Conservation (phyloP, 495 filamentous ascomycete species). For the Chaetomium cochliodes region DNA sequence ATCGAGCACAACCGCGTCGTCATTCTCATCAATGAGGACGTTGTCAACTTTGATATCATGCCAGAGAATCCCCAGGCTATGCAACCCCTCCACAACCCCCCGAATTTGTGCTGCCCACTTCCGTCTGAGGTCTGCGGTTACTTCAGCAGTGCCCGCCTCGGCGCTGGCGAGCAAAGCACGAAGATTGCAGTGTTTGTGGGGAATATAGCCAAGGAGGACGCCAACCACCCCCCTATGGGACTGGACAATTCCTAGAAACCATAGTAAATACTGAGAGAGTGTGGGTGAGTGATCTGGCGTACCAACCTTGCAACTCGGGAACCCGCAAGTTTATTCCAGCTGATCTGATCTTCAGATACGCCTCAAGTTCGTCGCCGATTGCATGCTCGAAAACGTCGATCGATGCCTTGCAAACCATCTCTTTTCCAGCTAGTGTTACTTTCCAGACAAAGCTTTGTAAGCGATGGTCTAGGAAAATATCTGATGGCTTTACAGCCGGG, state of each 20-base stretch:
- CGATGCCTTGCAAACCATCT: slow-evolving; percentile 3
- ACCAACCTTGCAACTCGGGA: background rate
- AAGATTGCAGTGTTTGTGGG: slow-evolving; percentile 7
- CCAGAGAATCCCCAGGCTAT: slow-evolving; percentile 13
- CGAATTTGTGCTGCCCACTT: too few species aligned
- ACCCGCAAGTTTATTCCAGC: background rate
- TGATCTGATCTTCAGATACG: slow-evolving; percentile 8
- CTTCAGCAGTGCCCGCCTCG: too few species aligned
- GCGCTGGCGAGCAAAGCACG: background rate
- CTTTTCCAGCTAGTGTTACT: background rate
- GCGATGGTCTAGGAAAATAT: background rate
- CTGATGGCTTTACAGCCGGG: background rate
- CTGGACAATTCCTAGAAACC: background rate
- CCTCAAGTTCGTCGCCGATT: slow-evolving; percentile 5
- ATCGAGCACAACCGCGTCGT: slow-evolving; percentile 2
- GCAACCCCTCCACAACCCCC: too few species aligned
- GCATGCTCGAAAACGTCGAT: background rate
- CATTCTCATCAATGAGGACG: slow-evolving; percentile 12
- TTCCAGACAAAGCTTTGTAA: slow-evolving; percentile 3
- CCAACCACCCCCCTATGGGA: slow-evolving; percentile 6
- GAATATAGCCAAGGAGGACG: slow-evolving; percentile 5
- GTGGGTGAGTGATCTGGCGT: too few species aligned
- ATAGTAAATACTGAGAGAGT: too few species aligned
- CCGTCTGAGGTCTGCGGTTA: too few species aligned
- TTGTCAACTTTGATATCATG: slow-evolving; percentile 19